A percentile compares a stretch with the other conserved stretches of the same genome.
These are phyloP conservation scores for Arthroderma sp. DNA, from an alignment of 2,329 filamentous ascomycete species.

Conservation along the genomic window DNA sequence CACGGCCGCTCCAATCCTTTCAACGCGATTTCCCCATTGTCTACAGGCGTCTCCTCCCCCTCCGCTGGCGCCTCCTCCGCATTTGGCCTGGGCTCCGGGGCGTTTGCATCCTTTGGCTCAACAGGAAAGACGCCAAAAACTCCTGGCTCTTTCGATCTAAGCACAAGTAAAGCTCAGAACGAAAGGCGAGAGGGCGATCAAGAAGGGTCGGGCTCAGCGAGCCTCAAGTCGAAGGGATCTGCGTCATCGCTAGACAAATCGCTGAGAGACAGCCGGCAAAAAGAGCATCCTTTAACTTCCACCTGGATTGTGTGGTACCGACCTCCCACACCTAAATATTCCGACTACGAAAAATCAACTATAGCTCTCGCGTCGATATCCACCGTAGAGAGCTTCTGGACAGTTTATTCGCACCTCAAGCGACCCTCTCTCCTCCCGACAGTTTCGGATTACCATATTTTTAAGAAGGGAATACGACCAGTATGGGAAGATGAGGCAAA, in stretches of 20 bases:
- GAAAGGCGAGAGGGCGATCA: constrained; percentile 47
- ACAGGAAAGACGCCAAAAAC: constrained; percentile 79
- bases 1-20: constrained; percentile 67
- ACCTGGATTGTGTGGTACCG: constrained; percentile 97
- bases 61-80: constrained; percentile 68
- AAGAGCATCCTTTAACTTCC: constrained; percentile 57
- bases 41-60: constrained; percentile 58
- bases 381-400: constrained; percentile 83
- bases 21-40: constrained; percentile 58
- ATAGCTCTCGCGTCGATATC: constrained; percentile 70
- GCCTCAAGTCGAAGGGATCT: constrained; percentile 28
- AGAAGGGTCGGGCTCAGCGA: constrained; percentile 15
- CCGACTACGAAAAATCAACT: constrained; percentile 95
- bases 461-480: constrained; percentile 88
- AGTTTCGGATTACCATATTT: constrained; percentile 95
- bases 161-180: constrained; percentile 43
- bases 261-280: constrained; percentile 16
- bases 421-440: constrained; percentile 75
- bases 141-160: constrained; percentile 65
- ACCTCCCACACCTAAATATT: constrained; percentile 90
- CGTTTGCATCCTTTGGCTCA: constrained; percentile 85
- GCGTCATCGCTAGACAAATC: constrained; percentile 27
- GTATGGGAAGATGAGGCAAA: constrained; percentile 99
- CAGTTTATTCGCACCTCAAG: constrained; percentile 78
- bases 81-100: constrained; percentile 86